Base-by-base conservation (phyloP, 2,329 filamentous ascomycete genomes). In the Trichophyton rubrum region DNA sequence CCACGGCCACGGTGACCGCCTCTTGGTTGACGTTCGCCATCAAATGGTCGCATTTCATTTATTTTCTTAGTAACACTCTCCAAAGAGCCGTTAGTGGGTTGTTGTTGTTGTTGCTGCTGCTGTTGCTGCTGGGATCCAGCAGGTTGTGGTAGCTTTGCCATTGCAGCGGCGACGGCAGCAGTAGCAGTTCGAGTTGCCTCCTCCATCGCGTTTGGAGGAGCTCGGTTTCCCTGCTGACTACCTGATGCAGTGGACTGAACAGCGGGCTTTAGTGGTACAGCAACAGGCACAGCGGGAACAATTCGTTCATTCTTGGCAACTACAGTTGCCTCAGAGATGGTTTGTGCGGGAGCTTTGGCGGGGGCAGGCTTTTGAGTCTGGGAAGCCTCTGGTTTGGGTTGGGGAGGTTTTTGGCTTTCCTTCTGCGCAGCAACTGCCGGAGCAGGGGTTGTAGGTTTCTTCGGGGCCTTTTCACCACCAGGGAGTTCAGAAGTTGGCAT, bases 181-280 rank as follows among this genome's bases (percentile, higher is more conserved):
- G 75, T 76, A n/a, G 78, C 77, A 40, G 77, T 75, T 59, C 74
- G 73, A 53, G 75, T 77, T 6, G 77, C 78, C 65, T 79, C 76
- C 38, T 77, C 75, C 65, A 77, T 73, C 1, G 60, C 61, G 55
- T 64, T 60, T 41, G 49, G 55, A 17, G 56, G 58, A 58, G 61
- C 60, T 35, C 68, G 65, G n/a, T 65, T 64, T 38, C 68, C 67
- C 60, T 72, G 70, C 13, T 69, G 63, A n/a, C 65, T 64, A 59
- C 64, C 67, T 38, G 64, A 68, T 9, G 66, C 67, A 47, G 66
- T 59, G 49, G 66, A 62, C 60, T 67, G 59, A 59, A 71, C 66
- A 24, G 70, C 67, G 20, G 72, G 68, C 64, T 72, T 75, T 17
- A 62, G 63, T 60, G 69, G 71, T 61, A 68, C 73, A 61, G 71